Conservation (phyloP, 352 stramenopile genomes). For the Pythium periplocum region DNA sequence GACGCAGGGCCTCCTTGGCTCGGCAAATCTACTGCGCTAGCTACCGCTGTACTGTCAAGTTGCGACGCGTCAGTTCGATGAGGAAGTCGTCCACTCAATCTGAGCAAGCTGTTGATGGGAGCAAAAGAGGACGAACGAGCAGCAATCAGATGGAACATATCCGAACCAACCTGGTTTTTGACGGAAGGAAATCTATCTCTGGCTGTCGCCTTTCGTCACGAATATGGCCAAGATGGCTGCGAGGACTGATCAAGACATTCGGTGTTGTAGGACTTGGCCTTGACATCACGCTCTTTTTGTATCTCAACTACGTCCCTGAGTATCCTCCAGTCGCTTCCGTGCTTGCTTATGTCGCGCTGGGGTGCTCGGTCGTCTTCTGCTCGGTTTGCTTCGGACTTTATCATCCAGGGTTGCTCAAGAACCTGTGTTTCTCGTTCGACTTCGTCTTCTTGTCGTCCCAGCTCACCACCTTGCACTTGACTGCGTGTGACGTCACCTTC, state of each 20-base stretch:
- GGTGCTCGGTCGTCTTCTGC: constrained; percentile 4
- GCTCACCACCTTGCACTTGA: constrained; percentile 11
- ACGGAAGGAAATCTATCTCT: too few relatives aligned
- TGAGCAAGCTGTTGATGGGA: too few relatives aligned
- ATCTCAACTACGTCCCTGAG: constrained; percentile 8
- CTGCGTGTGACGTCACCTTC: constrained; percentile 5
- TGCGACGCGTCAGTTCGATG: constrained; percentile 1
- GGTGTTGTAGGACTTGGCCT: constrained; percentile 4
- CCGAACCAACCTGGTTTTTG: too few relatives aligned
- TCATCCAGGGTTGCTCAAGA: constrained; percentile 8
- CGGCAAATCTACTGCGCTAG: constrained; percentile 3
- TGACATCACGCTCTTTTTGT: constrained; percentile 6
- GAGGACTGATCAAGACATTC: not conserved
- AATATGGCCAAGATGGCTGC: not conserved
- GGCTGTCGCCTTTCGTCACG: too few relatives aligned
- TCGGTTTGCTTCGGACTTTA: constrained; percentile 6
- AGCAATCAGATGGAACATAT: too few relatives aligned
- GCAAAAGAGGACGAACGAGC: too few relatives aligned
- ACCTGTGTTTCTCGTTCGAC: constrained; percentile 13
- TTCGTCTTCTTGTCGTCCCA: constrained; percentile 13
- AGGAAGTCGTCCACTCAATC: not conserved
- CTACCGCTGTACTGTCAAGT: constrained; percentile 14
- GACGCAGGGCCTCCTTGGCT: not conserved
- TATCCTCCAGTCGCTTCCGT: not conserved
- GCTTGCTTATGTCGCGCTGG: constrained; percentile 1